phyloP scores from a whole-genome alignment of 768 basidiomycete species.

The Mycena pura region DNA sequence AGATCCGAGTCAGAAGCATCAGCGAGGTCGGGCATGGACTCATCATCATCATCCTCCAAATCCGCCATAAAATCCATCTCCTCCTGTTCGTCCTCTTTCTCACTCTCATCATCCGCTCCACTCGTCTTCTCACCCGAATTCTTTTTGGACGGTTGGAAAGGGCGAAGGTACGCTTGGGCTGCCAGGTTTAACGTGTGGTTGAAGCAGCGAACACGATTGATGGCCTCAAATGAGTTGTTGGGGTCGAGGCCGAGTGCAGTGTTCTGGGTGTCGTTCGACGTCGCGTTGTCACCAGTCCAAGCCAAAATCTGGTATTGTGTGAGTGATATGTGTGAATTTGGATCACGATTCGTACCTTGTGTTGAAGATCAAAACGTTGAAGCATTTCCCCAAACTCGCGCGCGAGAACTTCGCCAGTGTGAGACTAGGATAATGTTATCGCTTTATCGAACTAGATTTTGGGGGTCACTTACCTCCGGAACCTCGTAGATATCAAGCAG shows the following conservation, averaged over 20 bases:
- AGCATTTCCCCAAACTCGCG: slow-evolving; percentile 40
- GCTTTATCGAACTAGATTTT: too few relatives aligned
- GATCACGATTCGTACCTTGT: slow-evolving; percentile 48
- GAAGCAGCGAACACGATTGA: slow-evolving; percentile 6
- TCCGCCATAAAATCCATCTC: too few relatives aligned
- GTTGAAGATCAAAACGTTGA: slow-evolving; percentile 39
- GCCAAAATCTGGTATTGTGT: too few relatives aligned
- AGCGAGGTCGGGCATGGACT: not conserved
- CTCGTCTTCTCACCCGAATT: not conserved
- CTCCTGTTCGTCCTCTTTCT: not conserved
- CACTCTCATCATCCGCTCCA: not conserved
- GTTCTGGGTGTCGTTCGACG: slow-evolving; percentile 33
- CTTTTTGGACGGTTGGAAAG: not conserved
- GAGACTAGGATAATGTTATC: slow-evolving; percentile 30
- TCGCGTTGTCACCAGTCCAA: too few relatives aligned
- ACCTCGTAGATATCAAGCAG: slow-evolving; percentile 48
- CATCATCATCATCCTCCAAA: not conserved
- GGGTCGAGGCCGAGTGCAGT: slow-evolving; percentile 7
- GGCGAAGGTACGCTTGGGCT: not conserved
- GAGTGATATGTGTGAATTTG: too few relatives aligned
- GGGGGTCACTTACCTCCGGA: slow-evolving; percentile 24
- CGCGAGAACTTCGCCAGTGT: slow-evolving; percentile 45
- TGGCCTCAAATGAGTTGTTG: slow-evolving; percentile 13
- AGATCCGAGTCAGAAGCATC: not conserved
- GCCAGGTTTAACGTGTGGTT: slow-evolving; percentile 36